Percentiles rank a stretch among this genome's conserved stretches.
Evolutionary conservation across 345 rosid genomes (phyloP).

Genomic region (Litchi chinensis): DNA sequence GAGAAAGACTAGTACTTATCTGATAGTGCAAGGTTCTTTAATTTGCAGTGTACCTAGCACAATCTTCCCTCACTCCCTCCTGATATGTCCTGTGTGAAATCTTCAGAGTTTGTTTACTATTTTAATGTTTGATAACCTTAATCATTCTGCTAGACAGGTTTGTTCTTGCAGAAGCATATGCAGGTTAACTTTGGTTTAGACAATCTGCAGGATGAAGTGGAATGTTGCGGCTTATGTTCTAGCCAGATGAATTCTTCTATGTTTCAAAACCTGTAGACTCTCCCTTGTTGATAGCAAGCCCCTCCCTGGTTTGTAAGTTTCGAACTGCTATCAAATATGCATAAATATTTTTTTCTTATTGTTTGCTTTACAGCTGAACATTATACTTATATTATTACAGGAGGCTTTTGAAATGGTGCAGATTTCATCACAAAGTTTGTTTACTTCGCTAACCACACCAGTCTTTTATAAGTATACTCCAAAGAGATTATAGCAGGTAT

Average conservation of each 20-base stretch:
- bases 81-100: background rate
- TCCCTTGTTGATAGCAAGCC: background rate
- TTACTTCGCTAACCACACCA: background rate
- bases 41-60: background rate
- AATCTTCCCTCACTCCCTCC: background rate
- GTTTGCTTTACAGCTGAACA: background rate
- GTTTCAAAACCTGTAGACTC: constrained; percentile 1
- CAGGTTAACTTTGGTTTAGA: background rate
- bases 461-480: background rate
- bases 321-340: background rate
- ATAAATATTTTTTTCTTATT: background rate
- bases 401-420: constrained; percentile 10
- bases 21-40: background rate
- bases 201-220: background rate
- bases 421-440: background rate
- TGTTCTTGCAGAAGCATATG: constrained; percentile 1
- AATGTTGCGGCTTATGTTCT: constrained; percentile 5
- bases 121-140: background rate
- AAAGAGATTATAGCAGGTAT: constrained; percentile 14
- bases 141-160: constrained; percentile 14
- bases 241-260: background rate
- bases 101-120: background rate
- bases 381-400: constrained; percentile 7
- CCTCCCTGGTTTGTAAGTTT: background rate
- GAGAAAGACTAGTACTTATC: background rate